Evolutionary conservation across 306 rosid genomes (phyloP).

Genomic region (Hylodesmum podocarpum): DNA sequence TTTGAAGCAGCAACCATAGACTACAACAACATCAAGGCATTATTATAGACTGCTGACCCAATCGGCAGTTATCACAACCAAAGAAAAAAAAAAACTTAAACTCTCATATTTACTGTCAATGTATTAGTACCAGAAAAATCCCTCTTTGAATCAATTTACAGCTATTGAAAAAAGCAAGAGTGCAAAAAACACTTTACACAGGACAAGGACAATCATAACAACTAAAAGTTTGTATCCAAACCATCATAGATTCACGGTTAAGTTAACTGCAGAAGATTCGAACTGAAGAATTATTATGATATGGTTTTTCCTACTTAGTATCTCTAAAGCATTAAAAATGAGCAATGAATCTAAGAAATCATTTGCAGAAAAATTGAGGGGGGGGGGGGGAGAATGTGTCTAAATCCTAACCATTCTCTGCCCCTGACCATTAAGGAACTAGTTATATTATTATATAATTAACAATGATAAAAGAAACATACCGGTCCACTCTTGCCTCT

Average conservation of each 20-base stretch:
- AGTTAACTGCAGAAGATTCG: not conserved
- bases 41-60: not conserved
- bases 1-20: not conserved
- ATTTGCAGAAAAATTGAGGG: not conserved
- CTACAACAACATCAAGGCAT: not conserved
- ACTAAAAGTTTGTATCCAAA: not conserved
- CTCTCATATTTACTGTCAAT: not conserved
- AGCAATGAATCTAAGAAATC: too few relatives aligned
- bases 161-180: not conserved
- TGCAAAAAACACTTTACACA: not conserved
- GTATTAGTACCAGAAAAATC: not conserved
- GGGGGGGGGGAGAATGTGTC: too few relatives aligned
- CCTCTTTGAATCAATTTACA: not conserved
- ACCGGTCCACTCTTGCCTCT: constrained; percentile 99
- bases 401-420: not conserved
- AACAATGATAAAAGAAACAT: constrained; percentile 25
- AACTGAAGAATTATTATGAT: not conserved
- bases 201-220: not conserved
- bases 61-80: not conserved
- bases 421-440: not conserved
- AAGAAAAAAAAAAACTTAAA: not conserved
- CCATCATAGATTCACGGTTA: not conserved
- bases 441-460: not conserved
- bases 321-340: not conserved
- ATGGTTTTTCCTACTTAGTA: not conserved